These are phyloP conservation scores for Dioscorea cayenensis DNA, from an alignment of 116 monocot genomes.

Conservation along the genomic window DNA sequence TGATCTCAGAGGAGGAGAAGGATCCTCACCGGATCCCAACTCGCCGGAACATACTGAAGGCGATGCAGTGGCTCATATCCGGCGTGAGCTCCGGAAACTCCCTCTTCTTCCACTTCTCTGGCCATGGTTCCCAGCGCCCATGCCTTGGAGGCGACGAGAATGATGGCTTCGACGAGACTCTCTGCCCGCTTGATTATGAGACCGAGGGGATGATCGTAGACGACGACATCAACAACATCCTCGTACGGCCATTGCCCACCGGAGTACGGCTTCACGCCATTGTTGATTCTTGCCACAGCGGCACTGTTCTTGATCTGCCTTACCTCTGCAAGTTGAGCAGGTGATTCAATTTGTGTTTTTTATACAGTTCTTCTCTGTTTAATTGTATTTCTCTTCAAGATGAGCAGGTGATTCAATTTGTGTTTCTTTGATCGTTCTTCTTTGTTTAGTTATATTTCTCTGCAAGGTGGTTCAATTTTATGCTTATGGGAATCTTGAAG, in stretches of 20 bases:
- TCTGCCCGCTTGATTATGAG: slow-evolving; percentile 88
- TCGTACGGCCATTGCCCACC: slow-evolving; percentile 50
- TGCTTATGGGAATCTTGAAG: too few relatives aligned
- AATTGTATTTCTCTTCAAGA: slow-evolving; percentile 66
- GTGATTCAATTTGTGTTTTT: slow-evolving; percentile 15
- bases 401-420: slow-evolving; percentile 36
- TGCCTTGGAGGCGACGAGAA: slow-evolving; percentile 30
- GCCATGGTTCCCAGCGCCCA: slow-evolving; percentile 72
- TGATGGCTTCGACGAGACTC: slow-evolving; percentile 83
- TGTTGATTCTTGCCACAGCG: slow-evolving; percentile 91
- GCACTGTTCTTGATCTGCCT: slow-evolving; percentile 79
- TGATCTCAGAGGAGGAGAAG: slow-evolving; percentile 29
- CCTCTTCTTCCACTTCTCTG: slow-evolving; percentile 92
- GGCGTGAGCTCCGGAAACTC: slow-evolving; percentile 60
- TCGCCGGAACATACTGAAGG: slow-evolving; percentile 51
- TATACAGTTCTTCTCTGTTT: too few relatives aligned
- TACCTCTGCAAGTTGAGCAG: slow-evolving; percentile 68
- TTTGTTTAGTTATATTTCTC: too few relatives aligned
- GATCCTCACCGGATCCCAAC: slow-evolving; percentile 51
- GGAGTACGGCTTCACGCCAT: slow-evolving; percentile 78
- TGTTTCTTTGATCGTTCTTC: background rate
- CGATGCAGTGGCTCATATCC: slow-evolving; percentile 75
- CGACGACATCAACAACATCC: slow-evolving; percentile 67
- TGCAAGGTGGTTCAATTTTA: too few relatives aligned
- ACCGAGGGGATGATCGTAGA: slow-evolving; percentile 60